Base-by-base conservation (phyloP, 1,284 basidiomycete species). In the Coniophora puteana region DNA sequence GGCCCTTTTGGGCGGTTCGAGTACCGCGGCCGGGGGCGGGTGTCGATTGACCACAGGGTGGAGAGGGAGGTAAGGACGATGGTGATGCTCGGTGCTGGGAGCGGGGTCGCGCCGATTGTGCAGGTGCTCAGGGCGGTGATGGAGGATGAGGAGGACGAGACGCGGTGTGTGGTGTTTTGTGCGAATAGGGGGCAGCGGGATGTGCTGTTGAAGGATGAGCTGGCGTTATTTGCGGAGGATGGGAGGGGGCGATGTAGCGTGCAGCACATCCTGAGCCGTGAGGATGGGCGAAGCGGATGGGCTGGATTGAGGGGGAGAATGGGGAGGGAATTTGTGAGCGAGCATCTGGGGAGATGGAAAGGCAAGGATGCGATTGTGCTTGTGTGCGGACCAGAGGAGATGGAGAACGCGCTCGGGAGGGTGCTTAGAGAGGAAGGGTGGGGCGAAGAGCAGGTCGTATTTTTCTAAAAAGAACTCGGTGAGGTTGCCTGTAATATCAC, bases 1-100 rank as follows among this genome's bases (percentile, higher is more conserved):
- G 83, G 82, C 0, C 83, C 82, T 0, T 57, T 83, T 3, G 82
- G 82, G 0, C 70, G 69, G 2, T 83, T 84, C 54, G 57, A 68
- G 12, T 83, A 76, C 70, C 55, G 67, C 5, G 76, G 78, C 0
- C 48, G 59, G 10, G 69, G 71, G 0, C 51, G 55, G 68, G 23
- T 48, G 14, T 36, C 46, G 16, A 46, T 49, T 16, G 67, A 73
- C 64, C 63, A 67, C 38, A 67, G 69, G 0, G 48, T 59, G 3
- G 51, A 64, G 36, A 58, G 60, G 23, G 58, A 54, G 14, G 59
- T 76, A 8, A 61, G 57, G 27, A 62, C 76, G 14, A 51, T 85
- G 12, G 79, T 74, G 2, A 66, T 84, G 67, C 66, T 84, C 28
- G 80, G 74, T 45, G 82, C 69, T 8, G 82, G 81, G 8, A 77